Conservation (phyloP, 2,329 filamentous ascomycete species). For the Alternaria viburni region DNA sequence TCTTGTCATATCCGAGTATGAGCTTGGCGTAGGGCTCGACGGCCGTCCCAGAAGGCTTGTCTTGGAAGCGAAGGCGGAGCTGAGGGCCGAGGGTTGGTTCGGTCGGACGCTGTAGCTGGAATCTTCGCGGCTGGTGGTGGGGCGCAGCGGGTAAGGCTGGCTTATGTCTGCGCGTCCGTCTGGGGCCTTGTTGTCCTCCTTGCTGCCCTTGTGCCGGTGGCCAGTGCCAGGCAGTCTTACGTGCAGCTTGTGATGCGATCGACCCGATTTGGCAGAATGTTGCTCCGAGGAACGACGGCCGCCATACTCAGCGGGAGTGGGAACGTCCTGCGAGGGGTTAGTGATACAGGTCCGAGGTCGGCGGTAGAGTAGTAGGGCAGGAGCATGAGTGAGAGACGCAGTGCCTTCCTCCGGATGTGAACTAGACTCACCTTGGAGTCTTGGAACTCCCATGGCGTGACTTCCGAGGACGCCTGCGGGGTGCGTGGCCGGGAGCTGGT, state of each 20-base stretch:
- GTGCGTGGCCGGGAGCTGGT: constrained; percentile 78
- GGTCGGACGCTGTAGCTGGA: constrained; percentile 59
- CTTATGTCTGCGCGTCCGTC: constrained; percentile 44
- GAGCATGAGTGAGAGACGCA: background rate
- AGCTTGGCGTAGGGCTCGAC: constrained; percentile 82
- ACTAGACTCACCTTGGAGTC: constrained; percentile 70
- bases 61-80: constrained; percentile 58
- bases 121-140: constrained; percentile 78
- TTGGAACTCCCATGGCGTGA: constrained; percentile 97
- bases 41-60: constrained; percentile 66
- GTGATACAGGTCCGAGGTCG: constrained; percentile 11
- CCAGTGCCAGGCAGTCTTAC: constrained; percentile 69
- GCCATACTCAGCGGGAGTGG: constrained; percentile 43
- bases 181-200: constrained; percentile 58
- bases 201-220: constrained; percentile 68
- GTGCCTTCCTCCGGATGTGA: background rate
- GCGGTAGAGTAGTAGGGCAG: background rate
- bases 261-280: constrained; percentile 58
- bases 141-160: constrained; percentile 65
- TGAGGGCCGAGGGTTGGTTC: constrained; percentile 52
- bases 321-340: constrained; percentile 30
- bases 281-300: constrained; percentile 45
- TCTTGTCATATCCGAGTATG: constrained; percentile 65
- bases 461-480: constrained; percentile 87
- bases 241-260: constrained; percentile 60